A percentile compares a stretch with the other conserved stretches of the same genome.
Evolutionary conservation across 2,329 filamentous ascomycete genomes (phyloP).

Genomic region (Aspergillus eucalypticola): DNA sequence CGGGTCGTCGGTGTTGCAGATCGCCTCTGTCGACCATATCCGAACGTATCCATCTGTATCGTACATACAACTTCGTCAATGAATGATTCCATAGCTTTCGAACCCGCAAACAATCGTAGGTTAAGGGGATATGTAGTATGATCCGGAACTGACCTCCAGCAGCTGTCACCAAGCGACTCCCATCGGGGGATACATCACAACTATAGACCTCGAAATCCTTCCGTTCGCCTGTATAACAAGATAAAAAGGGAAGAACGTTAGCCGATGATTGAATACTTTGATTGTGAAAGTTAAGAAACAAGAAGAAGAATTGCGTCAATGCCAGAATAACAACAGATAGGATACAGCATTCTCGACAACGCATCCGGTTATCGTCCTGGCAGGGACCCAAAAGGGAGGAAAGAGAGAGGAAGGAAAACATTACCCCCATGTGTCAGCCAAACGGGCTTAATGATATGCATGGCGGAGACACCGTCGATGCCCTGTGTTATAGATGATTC

Average conservation of each 20-base stretch:
- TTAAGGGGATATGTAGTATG: too few species aligned
- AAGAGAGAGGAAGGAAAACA: background rate
- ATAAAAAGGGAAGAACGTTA: conserved; percentile 16
- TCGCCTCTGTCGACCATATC: conserved; percentile 95
- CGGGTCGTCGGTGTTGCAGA: conserved; percentile 75
- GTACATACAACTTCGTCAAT: conserved; percentile 13
- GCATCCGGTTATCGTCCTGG: background rate
- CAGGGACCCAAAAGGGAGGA: conserved; percentile 3
- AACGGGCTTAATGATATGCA: conserved; percentile 90
- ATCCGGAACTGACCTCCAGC: conserved; percentile 69
- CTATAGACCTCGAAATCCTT: conserved; percentile 99
- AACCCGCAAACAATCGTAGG: background rate
- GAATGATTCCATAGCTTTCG: background rate
- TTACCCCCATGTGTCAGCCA: conserved; percentile 92
- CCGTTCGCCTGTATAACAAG: conserved; percentile 69
- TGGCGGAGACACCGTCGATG: conserved; percentile 38
- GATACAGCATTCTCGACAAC: background rate
- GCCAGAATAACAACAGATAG: conserved; percentile 1
- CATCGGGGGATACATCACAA: conserved; percentile 95
- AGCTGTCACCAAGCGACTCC: conserved; percentile 85
- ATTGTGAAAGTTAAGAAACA: background rate
- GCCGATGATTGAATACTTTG: conserved; percentile 1
- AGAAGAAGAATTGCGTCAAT: background rate
- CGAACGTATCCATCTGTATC: conserved; percentile 84
- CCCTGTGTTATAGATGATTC: background rate